These are phyloP conservation scores for Saccharomyces hybrid DNA, from an alignment of 1,139 yeast species.

Conservation along the genomic window DNA sequence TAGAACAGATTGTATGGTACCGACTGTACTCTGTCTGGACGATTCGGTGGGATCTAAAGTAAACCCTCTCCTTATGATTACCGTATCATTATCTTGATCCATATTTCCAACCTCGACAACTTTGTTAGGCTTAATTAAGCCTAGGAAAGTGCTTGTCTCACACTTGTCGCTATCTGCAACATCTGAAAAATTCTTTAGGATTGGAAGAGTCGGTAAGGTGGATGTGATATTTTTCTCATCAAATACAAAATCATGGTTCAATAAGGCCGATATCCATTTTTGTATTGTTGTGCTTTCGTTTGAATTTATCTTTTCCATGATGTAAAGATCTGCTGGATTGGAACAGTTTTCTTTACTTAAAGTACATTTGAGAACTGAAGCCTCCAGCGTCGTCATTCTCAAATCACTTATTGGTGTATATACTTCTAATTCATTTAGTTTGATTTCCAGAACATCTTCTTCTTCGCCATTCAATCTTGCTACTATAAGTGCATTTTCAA, in stretches of 20 bases:
- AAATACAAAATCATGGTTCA: slow-evolving; percentile 20
- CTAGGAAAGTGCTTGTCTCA: slow-evolving; percentile 12
- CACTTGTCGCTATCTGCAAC: not conserved
- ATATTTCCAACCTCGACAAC: slow-evolving; percentile 14
- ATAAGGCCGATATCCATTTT: slow-evolving; percentile 30
- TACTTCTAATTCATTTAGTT: slow-evolving; percentile 9
- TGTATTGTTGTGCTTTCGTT: not conserved
- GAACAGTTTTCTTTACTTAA: not conserved
- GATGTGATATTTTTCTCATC: slow-evolving; percentile 23
- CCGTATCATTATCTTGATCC: slow-evolving; percentile 13
- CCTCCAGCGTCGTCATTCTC: slow-evolving; percentile 18
- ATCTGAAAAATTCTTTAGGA: slow-evolving; percentile 10
- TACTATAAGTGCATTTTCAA: slow-evolving; percentile 21
- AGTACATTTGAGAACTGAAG: slow-evolving; percentile 20
- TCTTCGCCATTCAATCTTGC: slow-evolving; percentile 11
- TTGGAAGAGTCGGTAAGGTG: slow-evolving; percentile 22
- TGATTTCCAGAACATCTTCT: slow-evolving; percentile 6
- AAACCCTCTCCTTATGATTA: slow-evolving; percentile 21
- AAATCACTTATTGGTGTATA: slow-evolving; percentile 11
- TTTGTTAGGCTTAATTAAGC: slow-evolving; percentile 15
- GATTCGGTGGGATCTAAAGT: slow-evolving; percentile 5
- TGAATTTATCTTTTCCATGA: slow-evolving; percentile 7
- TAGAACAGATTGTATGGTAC: slow-evolving; percentile 16
- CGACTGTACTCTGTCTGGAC: slow-evolving; percentile 3
- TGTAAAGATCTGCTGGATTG: slow-evolving; percentile 7